These are phyloP conservation scores for Cercospora brassicicola DNA, from an alignment of 2,329 filamentous ascomycete species.

Conservation along the genomic window DNA sequence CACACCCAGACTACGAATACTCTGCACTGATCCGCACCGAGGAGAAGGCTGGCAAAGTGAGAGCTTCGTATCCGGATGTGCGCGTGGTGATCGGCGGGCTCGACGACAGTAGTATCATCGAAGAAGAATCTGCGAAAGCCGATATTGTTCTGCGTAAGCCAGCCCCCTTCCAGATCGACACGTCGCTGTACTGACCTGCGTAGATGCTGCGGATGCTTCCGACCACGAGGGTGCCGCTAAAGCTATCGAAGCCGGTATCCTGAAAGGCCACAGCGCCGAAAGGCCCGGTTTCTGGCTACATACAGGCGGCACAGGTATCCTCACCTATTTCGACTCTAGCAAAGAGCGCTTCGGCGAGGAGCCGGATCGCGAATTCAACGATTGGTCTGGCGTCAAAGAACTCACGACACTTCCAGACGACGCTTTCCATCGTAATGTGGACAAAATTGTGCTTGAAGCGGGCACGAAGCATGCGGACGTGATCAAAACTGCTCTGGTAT, in stretches of 20 bases:
- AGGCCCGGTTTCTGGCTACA: constrained; percentile 49
- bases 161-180: not conserved
- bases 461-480: constrained; percentile 47
- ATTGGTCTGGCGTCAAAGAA: constrained; percentile 59
- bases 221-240: constrained; percentile 51
- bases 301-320: constrained; percentile 58
- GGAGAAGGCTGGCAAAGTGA: constrained; percentile 50
- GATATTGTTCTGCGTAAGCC: constrained; percentile 53
- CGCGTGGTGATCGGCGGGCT: constrained; percentile 55
- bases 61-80: constrained; percentile 38
- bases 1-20: constrained; percentile 53
- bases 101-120: constrained; percentile 48
- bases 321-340: constrained; percentile 54
- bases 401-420: constrained; percentile 55
- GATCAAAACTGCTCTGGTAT: constrained; percentile 65
- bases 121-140: constrained; percentile 50
- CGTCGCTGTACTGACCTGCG: not conserved
- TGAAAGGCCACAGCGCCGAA: constrained; percentile 46
- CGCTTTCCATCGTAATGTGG: constrained; percentile 66
- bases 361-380: constrained; percentile 53
- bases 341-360: constrained; percentile 51
- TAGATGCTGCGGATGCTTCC: constrained; percentile 48
- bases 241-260: constrained; percentile 56
- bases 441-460: constrained; percentile 63
- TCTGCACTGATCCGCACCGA: constrained; percentile 53